These are phyloP conservation scores for Lizanozyma gosingica DNA, from an alignment of 1,139 yeast species.

Conservation along the genomic window DNA sequence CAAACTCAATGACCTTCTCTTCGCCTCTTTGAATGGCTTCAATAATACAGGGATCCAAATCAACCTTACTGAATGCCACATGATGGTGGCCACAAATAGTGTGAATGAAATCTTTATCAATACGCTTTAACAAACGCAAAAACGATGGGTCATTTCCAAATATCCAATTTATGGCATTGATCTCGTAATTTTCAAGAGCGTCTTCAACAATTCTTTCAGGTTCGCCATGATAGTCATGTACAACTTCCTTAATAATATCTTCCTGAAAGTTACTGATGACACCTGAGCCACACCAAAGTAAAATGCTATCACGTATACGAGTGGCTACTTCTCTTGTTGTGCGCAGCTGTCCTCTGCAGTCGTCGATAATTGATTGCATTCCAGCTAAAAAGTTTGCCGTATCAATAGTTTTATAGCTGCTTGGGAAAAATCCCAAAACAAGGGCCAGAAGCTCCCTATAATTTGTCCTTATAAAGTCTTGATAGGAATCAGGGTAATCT, in stretches of 20 bases:
- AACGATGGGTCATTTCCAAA: neutral
- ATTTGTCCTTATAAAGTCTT: neutral
- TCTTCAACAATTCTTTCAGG: neutral
- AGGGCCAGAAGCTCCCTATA: neutral
- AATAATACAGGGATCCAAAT: neutral
- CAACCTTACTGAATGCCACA: neutral
- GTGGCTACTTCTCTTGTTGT: neutral
- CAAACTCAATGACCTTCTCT: neutral
- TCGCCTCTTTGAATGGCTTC: neutral
- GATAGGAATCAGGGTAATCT: neutral
- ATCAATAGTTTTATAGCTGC: neutral
- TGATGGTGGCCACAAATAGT: neutral
- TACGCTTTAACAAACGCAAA: neutral
- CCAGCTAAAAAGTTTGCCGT: neutral
- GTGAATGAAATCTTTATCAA: neutral
- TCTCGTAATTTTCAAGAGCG: neutral
- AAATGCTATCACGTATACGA: neutral
- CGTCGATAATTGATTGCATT: neutral
- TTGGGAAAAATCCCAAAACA: neutral
- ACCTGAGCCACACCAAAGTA: neutral
- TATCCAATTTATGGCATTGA: neutral
- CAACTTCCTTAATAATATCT: neutral
- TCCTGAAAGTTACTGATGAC: neutral
- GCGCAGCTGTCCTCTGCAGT: neutral
- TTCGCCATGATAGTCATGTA: neutral